Base-by-base conservation (phyloP, 352 stramenopile genomes). In the Pythium brachiatum region DNA sequence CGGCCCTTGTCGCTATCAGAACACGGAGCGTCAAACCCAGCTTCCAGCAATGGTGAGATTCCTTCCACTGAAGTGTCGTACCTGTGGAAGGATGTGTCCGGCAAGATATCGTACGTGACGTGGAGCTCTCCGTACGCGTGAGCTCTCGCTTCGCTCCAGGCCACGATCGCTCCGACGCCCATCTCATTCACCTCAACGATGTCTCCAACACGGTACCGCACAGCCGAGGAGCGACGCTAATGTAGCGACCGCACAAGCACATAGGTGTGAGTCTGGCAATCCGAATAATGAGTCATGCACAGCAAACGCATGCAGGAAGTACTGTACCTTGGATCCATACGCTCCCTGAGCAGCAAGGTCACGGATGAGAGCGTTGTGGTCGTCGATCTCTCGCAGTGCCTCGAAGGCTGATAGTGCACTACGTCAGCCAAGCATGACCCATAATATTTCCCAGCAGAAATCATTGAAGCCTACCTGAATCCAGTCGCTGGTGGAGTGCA, bases 101-200 rank as follows among this genome's bases (percentile, higher is more conserved):
- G 77, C 26, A 94, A 41, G 44, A 94, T 66, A 50, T 89, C 81
- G 61, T 94, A 94, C 38, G 77, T 81, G 23, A 90, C 76, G 16
- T 64, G 66, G 32, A 73, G 36, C 18, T 74, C 69, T n/a, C 62
- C 71, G 18, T 64, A 72, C 36, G 66, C 78, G 60, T 86, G 54
- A 57, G 63, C 52, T 47, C 58, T 50, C 36, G 67, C 50, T 78
- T 70, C 50, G 59, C 61, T 70, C 86, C 86, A 95, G 1, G 72
- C 70, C 16, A 80, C 84, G 48, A 95, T 70, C 23, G 92, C 84
- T 7, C 84, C 83, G 11, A 64, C 53, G 2, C 78, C 81, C 1
- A 84, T 60, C 7, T 72, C 70, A 20, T 83, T 71, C 32, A 92
- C 74, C 34, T 81, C 55, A 2, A 95, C 81, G 20, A 94, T 62